phyloP scores from a whole-genome alignment of 805 yeast genomes.

The Candida argentea region DNA sequence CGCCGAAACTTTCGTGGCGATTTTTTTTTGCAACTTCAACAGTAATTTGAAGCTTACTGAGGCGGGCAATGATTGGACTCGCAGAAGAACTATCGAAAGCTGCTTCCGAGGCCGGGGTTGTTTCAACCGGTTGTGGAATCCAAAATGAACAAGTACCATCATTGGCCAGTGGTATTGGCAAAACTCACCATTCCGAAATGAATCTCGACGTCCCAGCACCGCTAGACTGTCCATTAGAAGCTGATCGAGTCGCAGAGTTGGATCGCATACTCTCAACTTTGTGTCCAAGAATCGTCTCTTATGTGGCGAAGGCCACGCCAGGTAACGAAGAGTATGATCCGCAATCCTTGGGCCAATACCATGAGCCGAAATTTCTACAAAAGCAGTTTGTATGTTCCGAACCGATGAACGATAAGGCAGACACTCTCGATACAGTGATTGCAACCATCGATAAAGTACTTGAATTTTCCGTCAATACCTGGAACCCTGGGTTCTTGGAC shows the following conservation, averaged over 20 bases:
- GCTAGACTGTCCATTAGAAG: conserved; percentile 29
- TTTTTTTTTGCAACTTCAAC: no score
- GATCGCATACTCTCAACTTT: conserved; percentile 43
- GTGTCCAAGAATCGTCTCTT: conserved; percentile 40
- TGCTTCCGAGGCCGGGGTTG: no score
- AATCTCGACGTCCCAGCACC: conserved; percentile 1
- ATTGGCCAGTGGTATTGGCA: no score
- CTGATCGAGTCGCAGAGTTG: conserved; percentile 44
- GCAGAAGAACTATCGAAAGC: no score
- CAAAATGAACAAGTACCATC: no score
- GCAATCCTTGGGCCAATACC: conserved; percentile 41
- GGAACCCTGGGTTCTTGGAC: conserved; percentile 83
- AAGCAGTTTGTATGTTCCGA: conserved; percentile 9
- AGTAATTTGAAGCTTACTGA: no score
- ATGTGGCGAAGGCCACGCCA: conserved; percentile 40
- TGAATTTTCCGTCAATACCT: conserved; percentile 64
- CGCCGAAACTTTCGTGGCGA: no score
- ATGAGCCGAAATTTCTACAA: conserved; percentile 41
- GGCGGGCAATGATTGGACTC: no score
- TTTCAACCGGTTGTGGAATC: no score
- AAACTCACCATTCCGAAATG: no score
- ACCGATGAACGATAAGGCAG: conserved; percentile 3
- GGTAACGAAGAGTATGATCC: conserved; percentile 17
- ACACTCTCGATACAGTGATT: conserved; percentile 26
- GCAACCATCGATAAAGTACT: conserved; percentile 45